A percentile compares a stretch with the other conserved stretches of the same genome.
Conservation (phyloP, 805 yeast genomes). For the Wickerhamiella australiensis region DNA sequence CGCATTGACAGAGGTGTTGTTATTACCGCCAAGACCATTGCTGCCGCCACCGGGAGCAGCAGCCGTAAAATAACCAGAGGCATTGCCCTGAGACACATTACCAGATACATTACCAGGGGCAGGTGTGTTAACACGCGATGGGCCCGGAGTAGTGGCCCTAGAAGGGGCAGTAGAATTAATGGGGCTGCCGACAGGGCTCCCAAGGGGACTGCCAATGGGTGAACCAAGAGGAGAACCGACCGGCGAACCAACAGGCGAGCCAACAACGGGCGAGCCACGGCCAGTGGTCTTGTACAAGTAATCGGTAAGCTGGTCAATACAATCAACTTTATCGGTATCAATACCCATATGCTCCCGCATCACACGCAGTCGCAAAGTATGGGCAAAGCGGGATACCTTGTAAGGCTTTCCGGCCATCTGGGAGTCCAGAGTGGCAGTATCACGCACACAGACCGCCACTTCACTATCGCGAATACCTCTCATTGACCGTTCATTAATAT, state of each 20-base stretch:
- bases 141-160: background rate
- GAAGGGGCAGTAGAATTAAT: no score
- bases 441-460: conserved; percentile 79
- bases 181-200: background rate
- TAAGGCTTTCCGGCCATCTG: conserved; percentile 74
- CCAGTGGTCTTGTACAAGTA: background rate
- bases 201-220: background rate
- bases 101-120: background rate
- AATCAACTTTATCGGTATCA: conserved; percentile 33
- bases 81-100: background rate
- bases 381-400: conserved; percentile 77
- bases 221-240: background rate
- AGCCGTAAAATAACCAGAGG: background rate
- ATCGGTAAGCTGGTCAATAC: conserved; percentile 20
- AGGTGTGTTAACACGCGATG: background rate
- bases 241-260: background rate
- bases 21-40: no score
- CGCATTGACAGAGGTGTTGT: no score
- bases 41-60: background rate
- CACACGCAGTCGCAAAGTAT: conserved; percentile 71
- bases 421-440: conserved; percentile 40
- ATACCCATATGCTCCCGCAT: conserved; percentile 97
- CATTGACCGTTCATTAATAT: conserved; percentile 93
- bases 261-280: background rate
- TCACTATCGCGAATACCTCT: conserved; percentile 91